Percentiles rank a stretch among this genome's conserved stretches.
These are phyloP conservation scores for Mycena venus DNA, from an alignment of 768 basidiomycete genomes.

Conservation along the genomic window DNA sequence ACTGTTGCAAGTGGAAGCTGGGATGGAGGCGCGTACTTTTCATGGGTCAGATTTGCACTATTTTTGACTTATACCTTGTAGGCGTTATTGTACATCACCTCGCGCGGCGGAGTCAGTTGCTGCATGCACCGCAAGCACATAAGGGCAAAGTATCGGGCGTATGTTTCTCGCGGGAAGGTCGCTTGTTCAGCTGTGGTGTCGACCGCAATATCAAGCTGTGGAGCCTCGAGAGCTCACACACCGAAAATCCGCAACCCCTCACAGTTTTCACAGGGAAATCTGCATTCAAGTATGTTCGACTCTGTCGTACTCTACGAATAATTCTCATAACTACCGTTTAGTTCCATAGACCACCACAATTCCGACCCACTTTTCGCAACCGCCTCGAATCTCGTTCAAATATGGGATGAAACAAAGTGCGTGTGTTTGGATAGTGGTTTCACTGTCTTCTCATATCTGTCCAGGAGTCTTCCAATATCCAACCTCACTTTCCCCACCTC, in stretches of 20 bases:
- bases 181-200: conserved; percentile 83
- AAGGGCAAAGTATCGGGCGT: conserved; percentile 89
- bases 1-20: conserved; percentile 93
- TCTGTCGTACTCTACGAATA: conserved; percentile 21
- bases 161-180: conserved; percentile 75
- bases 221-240: conserved; percentile 56
- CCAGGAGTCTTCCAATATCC: conserved; percentile 86
- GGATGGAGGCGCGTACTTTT: conserved; percentile 77
- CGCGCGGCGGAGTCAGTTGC: conserved; percentile 64
- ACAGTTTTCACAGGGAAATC: conserved; percentile 88
- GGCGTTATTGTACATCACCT: conserved; percentile 91
- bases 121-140: conserved; percentile 78
- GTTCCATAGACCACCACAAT: conserved; percentile 95
- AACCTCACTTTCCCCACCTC: conserved; percentile 90
- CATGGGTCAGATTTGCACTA: not conserved
- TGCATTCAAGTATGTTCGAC: conserved; percentile 84
- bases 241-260: conserved; percentile 64
- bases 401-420: conserved; percentile 99
- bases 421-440: conserved; percentile 34
- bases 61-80: conserved; percentile 44
- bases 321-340: conserved; percentile 44
- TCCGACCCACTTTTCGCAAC: conserved; percentile 93
- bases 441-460: conserved; percentile 16
- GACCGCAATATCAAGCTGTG: conserved; percentile 89
- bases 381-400: conserved; percentile 91